Base-by-base conservation (phyloP, 2,329 filamentous ascomycete species). In the Alternaria longipes region DNA sequence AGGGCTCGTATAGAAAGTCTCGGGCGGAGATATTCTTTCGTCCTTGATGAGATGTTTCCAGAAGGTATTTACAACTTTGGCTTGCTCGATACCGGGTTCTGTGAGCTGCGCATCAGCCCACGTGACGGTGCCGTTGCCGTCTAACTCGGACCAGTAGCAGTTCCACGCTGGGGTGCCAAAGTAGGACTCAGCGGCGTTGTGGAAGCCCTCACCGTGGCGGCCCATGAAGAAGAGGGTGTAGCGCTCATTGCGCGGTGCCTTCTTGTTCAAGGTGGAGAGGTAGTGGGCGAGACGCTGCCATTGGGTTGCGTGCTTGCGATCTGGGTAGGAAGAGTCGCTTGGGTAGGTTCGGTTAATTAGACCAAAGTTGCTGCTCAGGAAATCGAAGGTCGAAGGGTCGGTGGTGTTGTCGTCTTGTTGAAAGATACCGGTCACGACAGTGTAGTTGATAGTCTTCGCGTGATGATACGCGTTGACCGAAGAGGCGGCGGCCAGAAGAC, bases 121-220 rank as follows among this genome's bases (percentile, higher is more conserved):
- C 28, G 79, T 80, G 2, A 82, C 79, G 3, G 88, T 90, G 46
- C 80, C 84, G 70, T 91, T 90, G 64, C 90, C 89, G 36, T 90
- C 84, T 1, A 84, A 81, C 61, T 86, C 81, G 5, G 86, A 84
- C 88, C 88, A 92, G 80, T 91, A 90, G 75, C 87, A 85, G 78
- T 91, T 89, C 90, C 89, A 91, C 3, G 86, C 87, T 1, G 87
- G 84, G 0, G 89, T 91, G 47, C 89, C 89, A 67, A 90, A 91
- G 74, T 83, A 89, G 28, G 82, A 81, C 76, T 91, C 87, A 14
- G 89, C 89, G 7, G 86, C 86, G 69, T 90, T 90, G 75, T 89
- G 86, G 60, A 81, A 81, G 5, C 90, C 90, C 76, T 92, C 85
- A 22, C 90, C 90, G 71, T 92, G 90, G 40, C 90, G 86, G 42